Evolutionary conservation across 2,329 filamentous ascomycete genomes (phyloP), one percentile per base, ranked within the genome.

Genomic region (Harringtonia lauricola): DNA sequence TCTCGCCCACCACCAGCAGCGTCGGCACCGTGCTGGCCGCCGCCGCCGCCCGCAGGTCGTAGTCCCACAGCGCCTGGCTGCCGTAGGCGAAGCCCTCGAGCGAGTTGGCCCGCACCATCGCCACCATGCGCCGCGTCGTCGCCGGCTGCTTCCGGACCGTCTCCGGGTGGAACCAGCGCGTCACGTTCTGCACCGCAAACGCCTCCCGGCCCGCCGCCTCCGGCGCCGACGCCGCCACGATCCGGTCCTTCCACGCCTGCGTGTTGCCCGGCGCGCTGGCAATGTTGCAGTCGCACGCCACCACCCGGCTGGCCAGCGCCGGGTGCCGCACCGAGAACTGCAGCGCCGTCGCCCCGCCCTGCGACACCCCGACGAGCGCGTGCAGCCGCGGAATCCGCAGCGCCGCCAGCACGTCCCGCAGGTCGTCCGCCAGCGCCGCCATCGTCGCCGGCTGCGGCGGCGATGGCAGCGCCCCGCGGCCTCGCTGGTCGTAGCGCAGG

Each of bases 281-380:
- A 8, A 76, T 72, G 59, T 88, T 90, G 56, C 86, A 94, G 61
- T 92, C 86, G 60, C 85, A 89, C 4, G 81, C 72, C 19, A 90
- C 67, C 58, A 88, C 85, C 60, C 85, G 89, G 5, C 80, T 72
- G 21, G 90, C 67, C 57, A 87, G 84, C 8, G 68, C 49, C 0
- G 84, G 81, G 53, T 85, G 72, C 34, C 69, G 69, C 41, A 94
- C 72, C 0, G 83, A 81, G 41, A 83, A 79, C 57, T 83, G 81
- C 40, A 92, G 72, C 1, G 81, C 71, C 1, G 86, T 92, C 2
- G 82, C 85, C 42, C 87, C 87, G 49, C 87, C 87, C 59, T 92
- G 78, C 30, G 80, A 86, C 4, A 94, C 86, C 18, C 87, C 87
- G 18, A 92, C 66, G 1, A 90, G 65, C 0, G 74, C 70, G 29